A percentile compares a stretch with the other conserved stretches of the same genome.
phyloP scores from a whole-genome alignment of 345 rosid species.

The Theobroma cacao region DNA sequence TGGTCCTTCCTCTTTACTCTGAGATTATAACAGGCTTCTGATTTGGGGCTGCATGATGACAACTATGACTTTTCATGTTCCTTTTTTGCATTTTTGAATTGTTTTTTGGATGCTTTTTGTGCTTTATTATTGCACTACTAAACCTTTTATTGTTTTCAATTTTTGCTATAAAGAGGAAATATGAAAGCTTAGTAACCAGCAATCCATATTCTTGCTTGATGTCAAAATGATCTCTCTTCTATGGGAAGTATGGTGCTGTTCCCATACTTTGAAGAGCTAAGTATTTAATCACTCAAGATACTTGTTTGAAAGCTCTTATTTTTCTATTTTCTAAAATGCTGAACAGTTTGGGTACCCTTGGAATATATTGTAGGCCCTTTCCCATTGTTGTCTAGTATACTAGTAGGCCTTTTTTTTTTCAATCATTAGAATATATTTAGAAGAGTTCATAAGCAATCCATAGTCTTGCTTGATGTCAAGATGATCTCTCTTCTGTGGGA shows the following conservation, averaged over 20 bases:
- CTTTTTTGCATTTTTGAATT: neutral
- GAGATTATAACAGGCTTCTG: neutral
- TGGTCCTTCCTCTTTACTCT: neutral
- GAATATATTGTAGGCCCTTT: too few species aligned
- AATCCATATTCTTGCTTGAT: neutral
- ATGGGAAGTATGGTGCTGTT: neutral
- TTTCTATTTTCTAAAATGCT: too few species aligned
- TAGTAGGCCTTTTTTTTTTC: neutral
- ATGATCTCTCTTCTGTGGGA: neutral
- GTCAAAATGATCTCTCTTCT: neutral
- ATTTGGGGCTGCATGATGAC: neutral
- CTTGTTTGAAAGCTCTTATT: too few species aligned
- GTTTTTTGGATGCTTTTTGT: neutral
- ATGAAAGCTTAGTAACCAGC: neutral
- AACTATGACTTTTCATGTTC: neutral
- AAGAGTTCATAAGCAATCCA: neutral
- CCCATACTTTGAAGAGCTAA: neutral
- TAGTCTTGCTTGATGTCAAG: neutral
- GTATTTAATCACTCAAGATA: too few species aligned
- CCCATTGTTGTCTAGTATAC: too few species aligned
- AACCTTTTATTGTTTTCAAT: neutral
- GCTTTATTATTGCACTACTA: neutral
- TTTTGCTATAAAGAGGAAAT: neutral
- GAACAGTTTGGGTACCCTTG: too few species aligned
- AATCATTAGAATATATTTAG: neutral